These are phyloP conservation scores for Corymbia citriodora DNA, from an alignment of 441 rosid species.

Conservation along the genomic window DNA sequence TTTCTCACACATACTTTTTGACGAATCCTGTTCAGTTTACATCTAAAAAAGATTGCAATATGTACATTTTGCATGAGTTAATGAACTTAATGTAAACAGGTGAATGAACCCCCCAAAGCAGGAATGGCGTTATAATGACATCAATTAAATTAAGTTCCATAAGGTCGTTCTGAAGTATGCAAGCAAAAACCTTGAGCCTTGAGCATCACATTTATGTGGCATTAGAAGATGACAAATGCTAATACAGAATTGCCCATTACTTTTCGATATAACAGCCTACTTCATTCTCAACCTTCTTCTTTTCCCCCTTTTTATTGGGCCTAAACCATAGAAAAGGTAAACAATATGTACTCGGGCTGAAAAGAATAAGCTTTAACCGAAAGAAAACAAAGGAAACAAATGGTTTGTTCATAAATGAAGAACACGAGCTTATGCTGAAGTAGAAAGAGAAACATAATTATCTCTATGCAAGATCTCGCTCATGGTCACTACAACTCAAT, in stretches of 20 bases:
- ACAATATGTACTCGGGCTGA: neutral
- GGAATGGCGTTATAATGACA: neutral
- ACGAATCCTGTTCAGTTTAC: neutral
- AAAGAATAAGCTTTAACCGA: neutral
- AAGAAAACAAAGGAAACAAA: neutral
- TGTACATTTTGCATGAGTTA: neutral
- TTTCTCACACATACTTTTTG: neutral
- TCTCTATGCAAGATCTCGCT: neutral
- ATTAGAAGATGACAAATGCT: neutral
- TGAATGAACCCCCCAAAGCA: neutral
- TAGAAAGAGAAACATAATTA: neutral
- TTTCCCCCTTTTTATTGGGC: neutral
- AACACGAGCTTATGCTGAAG: neutral
- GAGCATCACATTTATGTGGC: neutral
- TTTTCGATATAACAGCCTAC: neutral
- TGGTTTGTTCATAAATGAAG: neutral
- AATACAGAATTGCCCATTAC: neutral
- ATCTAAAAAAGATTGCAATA: neutral
- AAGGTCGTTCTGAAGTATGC: neutral
- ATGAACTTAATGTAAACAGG: neutral
- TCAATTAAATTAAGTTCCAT: neutral
- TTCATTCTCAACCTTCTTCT: neutral
- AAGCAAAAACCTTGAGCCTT: neutral
- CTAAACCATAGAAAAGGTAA: neutral
- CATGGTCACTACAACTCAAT: neutral